Evolutionary conservation across 768 basidiomycete genomes (phyloP).

Genomic region (Chiua virens): DNA sequence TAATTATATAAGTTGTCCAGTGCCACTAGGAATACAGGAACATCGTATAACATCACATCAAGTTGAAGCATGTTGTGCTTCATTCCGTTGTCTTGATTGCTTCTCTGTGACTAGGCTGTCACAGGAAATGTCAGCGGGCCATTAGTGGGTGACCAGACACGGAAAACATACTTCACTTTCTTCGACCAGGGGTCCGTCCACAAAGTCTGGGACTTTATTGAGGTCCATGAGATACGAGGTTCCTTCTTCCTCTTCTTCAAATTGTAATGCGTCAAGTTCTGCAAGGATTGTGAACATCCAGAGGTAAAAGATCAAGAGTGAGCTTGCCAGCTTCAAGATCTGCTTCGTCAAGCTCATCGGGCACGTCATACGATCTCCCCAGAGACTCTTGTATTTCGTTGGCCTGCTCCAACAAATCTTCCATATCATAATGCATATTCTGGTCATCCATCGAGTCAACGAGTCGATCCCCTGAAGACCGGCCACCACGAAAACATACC

Average conservation of each 20-base stretch:
- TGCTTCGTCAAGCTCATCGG: conserved; percentile 96
- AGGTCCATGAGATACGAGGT: conserved; percentile 86
- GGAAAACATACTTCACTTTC: conserved; percentile 50
- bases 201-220: conserved; percentile 87
- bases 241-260: conserved; percentile 91
- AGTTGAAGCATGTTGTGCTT: background rate
- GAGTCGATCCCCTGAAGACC: background rate
- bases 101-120: conserved; percentile 49
- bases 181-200: conserved; percentile 85
- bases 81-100: conserved; percentile 54
- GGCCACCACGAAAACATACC: conserved; percentile 43
- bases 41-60: conserved; percentile 2
- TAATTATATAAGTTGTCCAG: background rate
- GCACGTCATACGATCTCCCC: conserved; percentile 91
- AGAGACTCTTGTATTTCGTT: conserved; percentile 97
- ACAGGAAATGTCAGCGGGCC: conserved; percentile 1
- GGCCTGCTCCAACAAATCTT: conserved; percentile 92
- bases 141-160: background rate
- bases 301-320: background rate
- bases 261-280: conserved; percentile 94
- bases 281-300: conserved; percentile 6
- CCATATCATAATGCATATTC: conserved; percentile 98
- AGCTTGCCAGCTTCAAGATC: conserved; percentile 90
- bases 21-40: conserved; percentile 16
- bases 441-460: conserved; percentile 30